Base-by-base conservation (phyloP, 1,139 yeast species). In the Protomyces inouyei region DNA sequence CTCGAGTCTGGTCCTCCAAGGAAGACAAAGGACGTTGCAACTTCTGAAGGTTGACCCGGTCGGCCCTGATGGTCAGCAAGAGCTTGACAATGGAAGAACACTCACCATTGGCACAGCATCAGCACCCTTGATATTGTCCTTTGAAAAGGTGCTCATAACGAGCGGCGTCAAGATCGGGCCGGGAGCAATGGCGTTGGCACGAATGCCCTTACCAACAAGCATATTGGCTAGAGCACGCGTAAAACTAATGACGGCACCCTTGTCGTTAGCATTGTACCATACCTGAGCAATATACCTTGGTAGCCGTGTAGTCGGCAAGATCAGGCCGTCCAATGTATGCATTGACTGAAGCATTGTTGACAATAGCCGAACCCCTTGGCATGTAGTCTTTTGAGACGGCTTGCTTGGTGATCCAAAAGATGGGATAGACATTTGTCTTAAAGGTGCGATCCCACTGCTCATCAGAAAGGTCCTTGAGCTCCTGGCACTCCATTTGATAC, bases 121-220 rank as follows among this genome's bases (percentile, higher is more conserved):
- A 10, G 51, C 51, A 3, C 36, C 48, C 10, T 57, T 56, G 28
- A 57, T 52, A 16, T 35, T 51, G 10, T 57, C 63, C 43, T 18
- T 18, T 14, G 59, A 25, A 14, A 51, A 37, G 23, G 63, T 51
- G 4, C 60, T 36, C 16, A 32, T 28, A 4, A 51, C 57, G 32
- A 57, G 52, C 5, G 63, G 63, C 10, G 97, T 91, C 55, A 83
- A 88, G 0, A 90, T 84, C 18, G 89, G 77, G 0, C 95, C 95
- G 0, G 97, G 96, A 9, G 86, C 74, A 0, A 92, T 73, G 0
- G 87, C 79, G 71, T 87, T 86, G 51, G 87, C 86, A 52, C 89
- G 71, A 3, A 85, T 78, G 1, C 77, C 75, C 52, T 76, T 74
- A 0, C 78, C 61, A 12, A 79, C 80, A 65, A 87, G 74, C 70